These are phyloP conservation scores for Gardenia jasminoides DNA, from an alignment of 257 asterid genomes.

Conservation along the genomic window DNA sequence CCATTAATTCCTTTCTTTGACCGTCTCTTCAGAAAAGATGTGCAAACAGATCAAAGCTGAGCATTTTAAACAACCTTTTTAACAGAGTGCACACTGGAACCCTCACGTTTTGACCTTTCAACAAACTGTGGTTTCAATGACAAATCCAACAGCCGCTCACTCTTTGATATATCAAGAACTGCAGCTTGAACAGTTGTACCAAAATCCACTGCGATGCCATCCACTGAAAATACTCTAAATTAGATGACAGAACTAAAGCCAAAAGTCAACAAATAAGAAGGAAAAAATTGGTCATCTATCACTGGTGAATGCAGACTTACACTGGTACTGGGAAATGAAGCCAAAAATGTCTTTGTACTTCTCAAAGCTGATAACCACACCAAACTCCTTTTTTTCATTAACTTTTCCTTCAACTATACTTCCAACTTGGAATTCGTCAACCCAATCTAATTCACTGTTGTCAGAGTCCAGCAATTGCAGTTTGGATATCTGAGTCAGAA, in stretches of 20 bases:
- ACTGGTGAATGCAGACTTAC: constrained; percentile 43
- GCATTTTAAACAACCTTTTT: constrained; percentile 48
- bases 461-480: constrained; percentile 57
- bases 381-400: constrained; percentile 70
- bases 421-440: constrained; percentile 52
- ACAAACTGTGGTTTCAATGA: constrained; percentile 73
- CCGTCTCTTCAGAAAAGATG: background rate
- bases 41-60: background rate
- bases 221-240: constrained; percentile 52
- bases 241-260: constrained; percentile 12
- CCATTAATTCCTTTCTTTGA: background rate
- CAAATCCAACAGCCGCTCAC: constrained; percentile 84
- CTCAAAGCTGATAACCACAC: constrained; percentile 75
- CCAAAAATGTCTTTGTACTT: constrained; percentile 67
- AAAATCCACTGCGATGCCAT: constrained; percentile 46
- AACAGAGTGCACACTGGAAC: constrained; percentile 33
- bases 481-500: constrained; percentile 63
- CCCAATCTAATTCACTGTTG: constrained; percentile 53
- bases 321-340: constrained; percentile 78
- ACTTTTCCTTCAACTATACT: constrained; percentile 74
- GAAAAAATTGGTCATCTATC: background rate
- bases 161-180: constrained; percentile 86
- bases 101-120: constrained; percentile 38
- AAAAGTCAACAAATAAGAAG: background rate
- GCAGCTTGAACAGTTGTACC: constrained; percentile 63